Base-by-base conservation (phyloP, 768 basidiomycete species). In the Pisolithus albus region DNA sequence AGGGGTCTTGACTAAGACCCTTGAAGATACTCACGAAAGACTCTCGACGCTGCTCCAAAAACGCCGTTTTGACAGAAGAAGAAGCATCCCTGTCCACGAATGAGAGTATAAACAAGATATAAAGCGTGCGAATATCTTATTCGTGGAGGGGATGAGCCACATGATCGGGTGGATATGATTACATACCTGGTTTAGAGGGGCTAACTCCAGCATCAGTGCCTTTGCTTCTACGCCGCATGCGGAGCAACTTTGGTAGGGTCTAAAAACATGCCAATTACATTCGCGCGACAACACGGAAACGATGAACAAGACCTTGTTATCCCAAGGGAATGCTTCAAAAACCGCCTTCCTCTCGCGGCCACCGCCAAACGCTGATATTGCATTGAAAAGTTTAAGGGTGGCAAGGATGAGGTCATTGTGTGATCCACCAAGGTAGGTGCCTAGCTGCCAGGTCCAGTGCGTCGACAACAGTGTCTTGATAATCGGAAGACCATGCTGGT, bases 91-190 rank as follows among this genome's bases (percentile, higher is more conserved):
- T 61, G 41, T 81, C 75, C 40, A 92, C 68, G 62, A 92, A 87
- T 0, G 87, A 86, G 13, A 91, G 73, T 13, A 92, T 70, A 57
- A 93, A 82, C 1, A 83, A 68, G 37, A 91, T 64, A 46, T 85
- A 89, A 4, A 86, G 72, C 0, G 88, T 88, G 36, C 91, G 79
- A 42, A 93, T 92, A 64, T 93, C 92, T 86, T 59, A 40, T 28
- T 50, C 42, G 50, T 52, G 47, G 13, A 7, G 30, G 13, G 60
- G 46, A 9, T 18, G 39, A 47, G 18, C n/a, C 36, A 26, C 19
- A 13, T 15, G 10, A 40, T 21, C 6, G 23, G 7, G 3, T 5
- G 4, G 16, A 9, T 30, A 3, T 11, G 21, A 44, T 24, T 1
- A 52, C 75, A 34, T 43, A 83, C 87, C 87, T 57, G 88, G 87